phyloP scores from a whole-genome alignment of 2,329 filamentous ascomycete genomes.

The Cryoendolithus antarcticus region DNA sequence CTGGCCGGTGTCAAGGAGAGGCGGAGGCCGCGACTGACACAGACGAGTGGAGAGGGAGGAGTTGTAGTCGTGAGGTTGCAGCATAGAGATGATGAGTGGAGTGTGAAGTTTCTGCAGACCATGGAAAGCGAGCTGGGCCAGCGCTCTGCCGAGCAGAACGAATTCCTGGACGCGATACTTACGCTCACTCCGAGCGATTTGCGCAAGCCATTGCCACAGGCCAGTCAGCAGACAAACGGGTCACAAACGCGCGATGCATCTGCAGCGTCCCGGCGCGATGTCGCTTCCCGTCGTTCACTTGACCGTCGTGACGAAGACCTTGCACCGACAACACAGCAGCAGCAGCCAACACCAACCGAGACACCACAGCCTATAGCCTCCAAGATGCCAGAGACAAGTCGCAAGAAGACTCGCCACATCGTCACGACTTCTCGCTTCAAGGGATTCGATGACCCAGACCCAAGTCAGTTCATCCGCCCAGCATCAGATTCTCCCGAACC shows the following conservation, averaged over 20 bases:
- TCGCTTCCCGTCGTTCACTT: neutral
- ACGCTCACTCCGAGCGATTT: constrained; percentile 63
- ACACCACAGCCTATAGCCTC: neutral
- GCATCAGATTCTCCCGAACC: constrained; percentile 12
- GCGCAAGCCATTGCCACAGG: constrained; percentile 49
- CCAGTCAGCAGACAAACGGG: constrained; percentile 20
- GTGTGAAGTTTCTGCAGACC: constrained; percentile 9
- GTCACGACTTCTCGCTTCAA: constrained; percentile 48
- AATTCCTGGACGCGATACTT: constrained; percentile 83
- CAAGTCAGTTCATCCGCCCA: constrained; percentile 16
- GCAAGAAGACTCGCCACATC: constrained; percentile 17
- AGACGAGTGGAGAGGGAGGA: constrained; percentile 31
- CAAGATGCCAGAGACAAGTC: neutral
- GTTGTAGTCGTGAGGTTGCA: constrained; percentile 68
- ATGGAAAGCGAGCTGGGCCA: constrained; percentile 66
- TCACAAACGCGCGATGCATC: neutral
- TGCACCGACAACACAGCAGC: constrained; percentile 1
- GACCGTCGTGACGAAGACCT: neutral
- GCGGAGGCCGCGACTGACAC: constrained; percentile 16
- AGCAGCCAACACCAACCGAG: neutral
- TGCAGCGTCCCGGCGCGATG: neutral
- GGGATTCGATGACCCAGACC: constrained; percentile 27
- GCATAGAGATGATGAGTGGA: constrained; percentile 34
- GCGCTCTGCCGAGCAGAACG: constrained; percentile 73
- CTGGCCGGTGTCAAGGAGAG: constrained; percentile 62